A percentile compares a stretch with the other conserved stretches of the same genome.
phyloP scores from a whole-genome alignment of 2,329 filamentous ascomycete species.

The Aspergillus sp. region DNA sequence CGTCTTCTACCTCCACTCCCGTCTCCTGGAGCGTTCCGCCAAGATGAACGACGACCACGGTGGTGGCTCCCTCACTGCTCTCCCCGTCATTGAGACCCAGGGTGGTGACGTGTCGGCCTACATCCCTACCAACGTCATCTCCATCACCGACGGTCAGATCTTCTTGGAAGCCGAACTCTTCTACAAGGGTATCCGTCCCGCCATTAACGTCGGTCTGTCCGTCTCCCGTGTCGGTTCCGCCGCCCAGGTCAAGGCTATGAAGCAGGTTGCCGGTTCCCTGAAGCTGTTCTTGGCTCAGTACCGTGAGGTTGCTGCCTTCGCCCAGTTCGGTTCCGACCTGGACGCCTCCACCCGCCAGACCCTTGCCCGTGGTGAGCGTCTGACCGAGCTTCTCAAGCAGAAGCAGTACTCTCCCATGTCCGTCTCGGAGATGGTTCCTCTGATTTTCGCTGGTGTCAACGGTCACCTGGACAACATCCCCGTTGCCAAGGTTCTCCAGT shows the following conservation, averaged over 20 bases:
- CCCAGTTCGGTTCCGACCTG: conserved; percentile 99
- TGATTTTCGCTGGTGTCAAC: conserved; percentile 99
- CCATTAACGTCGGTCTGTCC: conserved; percentile 99
- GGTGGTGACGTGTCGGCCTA: conserved; percentile 99
- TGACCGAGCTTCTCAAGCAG: conserved; percentile 98
- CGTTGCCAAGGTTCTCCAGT: conserved; percentile 81
- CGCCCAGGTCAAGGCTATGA: conserved; percentile 99
- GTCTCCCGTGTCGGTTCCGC: conserved; percentile 99
- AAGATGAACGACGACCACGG: conserved; percentile 97
- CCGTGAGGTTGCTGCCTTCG: conserved; percentile 99
- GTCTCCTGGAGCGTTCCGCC: conserved; percentile 97
- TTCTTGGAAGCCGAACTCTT: conserved; percentile 99
- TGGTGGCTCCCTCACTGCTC: conserved; percentile 91
- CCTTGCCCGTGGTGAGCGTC: conserved; percentile 93
- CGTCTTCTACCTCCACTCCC: conserved; percentile 98
- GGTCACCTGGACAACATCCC: conserved; percentile 84
- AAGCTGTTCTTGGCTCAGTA: conserved; percentile 99
- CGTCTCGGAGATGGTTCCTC: conserved; percentile 98
- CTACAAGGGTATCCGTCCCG: conserved; percentile 99
- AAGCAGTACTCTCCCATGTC: conserved; percentile 99
- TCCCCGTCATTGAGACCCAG: conserved; percentile 98
- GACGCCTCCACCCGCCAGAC: conserved; percentile 99
- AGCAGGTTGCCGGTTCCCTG: conserved; percentile 98
- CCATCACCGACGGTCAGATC: conserved; percentile 98
- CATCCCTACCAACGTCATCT: conserved; percentile 99